Conservation (phyloP, 2,329 filamentous ascomycete species). For the Aspergillus pseudotamarii region DNA sequence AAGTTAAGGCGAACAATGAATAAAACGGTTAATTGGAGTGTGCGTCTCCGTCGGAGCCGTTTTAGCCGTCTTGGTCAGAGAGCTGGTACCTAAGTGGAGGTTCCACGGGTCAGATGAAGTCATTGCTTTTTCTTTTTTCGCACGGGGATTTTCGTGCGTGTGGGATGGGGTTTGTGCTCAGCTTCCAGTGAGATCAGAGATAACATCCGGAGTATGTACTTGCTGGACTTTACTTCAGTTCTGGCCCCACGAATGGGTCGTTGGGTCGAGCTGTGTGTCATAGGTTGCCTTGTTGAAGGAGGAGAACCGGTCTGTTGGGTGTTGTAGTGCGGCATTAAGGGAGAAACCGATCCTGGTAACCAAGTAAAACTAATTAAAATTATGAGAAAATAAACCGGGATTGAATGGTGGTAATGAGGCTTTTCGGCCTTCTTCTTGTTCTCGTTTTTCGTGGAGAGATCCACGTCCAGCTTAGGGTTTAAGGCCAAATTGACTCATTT, state of each 20-base stretch:
- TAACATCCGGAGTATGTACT: no score
- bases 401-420: not conserved
- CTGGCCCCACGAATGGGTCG: not conserved
- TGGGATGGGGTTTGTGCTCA: not conserved
- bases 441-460: not conserved
- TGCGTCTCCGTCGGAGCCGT: not conserved
- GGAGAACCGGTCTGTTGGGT: not conserved
- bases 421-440: not conserved
- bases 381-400: conserved; percentile 3
- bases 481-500: not conserved
- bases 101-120: not conserved
- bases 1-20: not conserved
- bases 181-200: no score
- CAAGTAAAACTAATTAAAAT: not conserved
- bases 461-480: not conserved
- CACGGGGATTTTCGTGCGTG: not conserved
- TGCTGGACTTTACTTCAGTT: not conserved
- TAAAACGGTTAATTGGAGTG: not conserved
- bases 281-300: not conserved
- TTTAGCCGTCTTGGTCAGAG: not conserved
- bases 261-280: not conserved
- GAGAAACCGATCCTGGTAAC: not conserved
- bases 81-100: not conserved
- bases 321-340: not conserved
- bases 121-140: not conserved